Evolutionary conservation across 352 stramenopile species (phyloP).

Genomic region (Phytophthora sansomeana): DNA sequence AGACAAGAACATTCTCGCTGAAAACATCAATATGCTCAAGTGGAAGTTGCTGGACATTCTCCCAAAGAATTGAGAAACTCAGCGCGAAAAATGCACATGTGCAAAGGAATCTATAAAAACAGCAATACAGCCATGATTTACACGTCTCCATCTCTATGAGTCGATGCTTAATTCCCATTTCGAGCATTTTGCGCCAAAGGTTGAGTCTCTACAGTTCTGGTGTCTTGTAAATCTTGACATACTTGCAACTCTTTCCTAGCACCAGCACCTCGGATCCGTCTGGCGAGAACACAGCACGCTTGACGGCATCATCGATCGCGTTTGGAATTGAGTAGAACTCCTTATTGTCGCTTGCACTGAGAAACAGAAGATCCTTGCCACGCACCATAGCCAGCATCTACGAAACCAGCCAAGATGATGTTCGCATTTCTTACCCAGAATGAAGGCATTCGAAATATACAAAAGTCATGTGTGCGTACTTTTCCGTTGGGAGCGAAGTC

Average conservation of each 20-base stretch:
- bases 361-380: constrained; percentile 66
- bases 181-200: neutral
- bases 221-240: constrained; percentile 75
- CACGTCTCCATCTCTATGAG: constrained; percentile 23
- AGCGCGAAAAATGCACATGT: neutral
- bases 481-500: constrained; percentile 77
- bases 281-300: constrained; percentile 69
- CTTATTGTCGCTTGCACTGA: constrained; percentile 55
- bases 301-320: constrained; percentile 70
- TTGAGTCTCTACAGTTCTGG: constrained; percentile 37
- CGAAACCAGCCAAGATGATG: neutral
- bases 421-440: neutral
- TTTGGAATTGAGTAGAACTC: constrained; percentile 62
- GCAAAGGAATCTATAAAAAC: constrained; percentile 8
- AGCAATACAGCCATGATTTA: constrained; percentile 25
- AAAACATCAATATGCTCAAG: constrained; percentile 78
- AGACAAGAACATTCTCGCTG: constrained; percentile 69
- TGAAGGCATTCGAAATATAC: neutral
- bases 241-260: constrained; percentile 68
- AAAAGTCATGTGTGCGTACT: constrained; percentile 29
- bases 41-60: constrained; percentile 71
- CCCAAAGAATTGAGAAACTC: constrained; percentile 28
- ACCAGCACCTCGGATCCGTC: constrained; percentile 73
- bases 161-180: constrained; percentile 1
- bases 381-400: constrained; percentile 69